Conservation (phyloP, 1,284 basidiomycete species). For the Boletus sp. region DNA sequence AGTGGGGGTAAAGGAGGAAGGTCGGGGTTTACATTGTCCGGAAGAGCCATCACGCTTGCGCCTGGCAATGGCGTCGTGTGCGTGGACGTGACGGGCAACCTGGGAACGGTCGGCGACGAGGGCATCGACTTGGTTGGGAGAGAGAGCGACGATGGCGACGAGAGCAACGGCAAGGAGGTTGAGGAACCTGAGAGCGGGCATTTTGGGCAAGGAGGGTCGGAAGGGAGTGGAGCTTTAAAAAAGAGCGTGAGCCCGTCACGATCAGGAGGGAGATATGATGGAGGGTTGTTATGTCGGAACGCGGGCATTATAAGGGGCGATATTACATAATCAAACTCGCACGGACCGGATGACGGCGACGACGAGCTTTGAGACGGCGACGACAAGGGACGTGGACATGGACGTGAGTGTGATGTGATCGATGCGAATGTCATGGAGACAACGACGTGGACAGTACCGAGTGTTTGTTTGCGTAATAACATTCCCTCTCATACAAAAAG, state of each 20-base stretch:
- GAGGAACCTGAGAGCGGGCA: slow-evolving; percentile 52
- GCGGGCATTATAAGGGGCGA: background rate
- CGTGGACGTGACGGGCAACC: slow-evolving; percentile 36
- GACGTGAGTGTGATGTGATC: too few relatives aligned
- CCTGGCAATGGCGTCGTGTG: slow-evolving; percentile 46
- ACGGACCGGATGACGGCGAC: slow-evolving; percentile 1
- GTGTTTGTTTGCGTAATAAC: slow-evolving; percentile 31
- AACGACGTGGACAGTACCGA: background rate
- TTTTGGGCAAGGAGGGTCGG: slow-evolving; percentile 24
- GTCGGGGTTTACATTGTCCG: slow-evolving; percentile 53
- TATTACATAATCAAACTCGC: slow-evolving; percentile 3
- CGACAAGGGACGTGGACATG: too few relatives aligned
- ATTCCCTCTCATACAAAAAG: slow-evolving; percentile 25
- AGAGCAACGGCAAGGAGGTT: slow-evolving; percentile 56
- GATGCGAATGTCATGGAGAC: slow-evolving; percentile 19
- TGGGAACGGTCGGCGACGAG: slow-evolving; percentile 44
- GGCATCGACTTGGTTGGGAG: slow-evolving; percentile 47
- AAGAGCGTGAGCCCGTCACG: slow-evolving; percentile 21
- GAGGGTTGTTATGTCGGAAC: background rate
- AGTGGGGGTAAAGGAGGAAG: slow-evolving; percentile 28
- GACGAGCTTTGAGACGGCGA: background rate
- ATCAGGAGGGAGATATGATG: background rate
- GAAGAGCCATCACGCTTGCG: slow-evolving; percentile 43
- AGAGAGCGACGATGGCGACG: slow-evolving; percentile 52
- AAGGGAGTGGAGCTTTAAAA: slow-evolving; percentile 6